phyloP scores from a whole-genome alignment of 768 basidiomycete genomes.

The Phanerochaete sordida region DNA sequence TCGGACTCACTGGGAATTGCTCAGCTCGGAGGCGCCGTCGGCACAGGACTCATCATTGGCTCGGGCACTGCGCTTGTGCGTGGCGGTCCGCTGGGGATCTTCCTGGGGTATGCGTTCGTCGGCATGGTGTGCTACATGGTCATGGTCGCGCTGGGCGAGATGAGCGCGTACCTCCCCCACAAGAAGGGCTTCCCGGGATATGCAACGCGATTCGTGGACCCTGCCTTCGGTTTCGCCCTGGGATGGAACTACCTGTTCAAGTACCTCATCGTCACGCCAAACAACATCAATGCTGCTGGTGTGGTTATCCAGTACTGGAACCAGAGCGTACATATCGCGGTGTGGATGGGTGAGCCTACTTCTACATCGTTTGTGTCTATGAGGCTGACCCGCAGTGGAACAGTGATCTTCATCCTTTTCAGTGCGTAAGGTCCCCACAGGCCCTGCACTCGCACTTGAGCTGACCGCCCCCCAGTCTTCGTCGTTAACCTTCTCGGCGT shows the following conservation, averaged over 20 bases:
- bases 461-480: constrained; percentile 36
- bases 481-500: constrained; percentile 58
- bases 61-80: constrained; percentile 56
- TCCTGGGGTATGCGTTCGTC: constrained; percentile 42
- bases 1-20: background rate
- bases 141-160: constrained; percentile 45
- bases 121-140: constrained; percentile 58
- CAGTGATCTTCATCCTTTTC: constrained; percentile 56
- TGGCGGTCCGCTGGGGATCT: constrained; percentile 51
- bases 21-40: constrained; percentile 32
- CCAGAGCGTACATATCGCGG: constrained; percentile 34
- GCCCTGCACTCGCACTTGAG: background rate
- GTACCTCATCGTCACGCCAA: constrained; percentile 62
- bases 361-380: background rate
- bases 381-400: background rate
- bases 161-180: constrained; percentile 45
- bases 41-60: constrained; percentile 32
- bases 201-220: constrained; percentile 63
- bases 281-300: constrained; percentile 63
- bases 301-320: constrained; percentile 36
- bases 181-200: constrained; percentile 58
- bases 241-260: constrained; percentile 64
- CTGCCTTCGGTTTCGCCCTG: constrained; percentile 63
- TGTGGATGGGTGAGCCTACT: constrained; percentile 53
- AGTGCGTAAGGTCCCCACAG: constrained; percentile 32